These are phyloP conservation scores for Cadophora luteo-olivacea DNA, from an alignment of 2,329 filamentous ascomycete genomes.

Conservation along the genomic window DNA sequence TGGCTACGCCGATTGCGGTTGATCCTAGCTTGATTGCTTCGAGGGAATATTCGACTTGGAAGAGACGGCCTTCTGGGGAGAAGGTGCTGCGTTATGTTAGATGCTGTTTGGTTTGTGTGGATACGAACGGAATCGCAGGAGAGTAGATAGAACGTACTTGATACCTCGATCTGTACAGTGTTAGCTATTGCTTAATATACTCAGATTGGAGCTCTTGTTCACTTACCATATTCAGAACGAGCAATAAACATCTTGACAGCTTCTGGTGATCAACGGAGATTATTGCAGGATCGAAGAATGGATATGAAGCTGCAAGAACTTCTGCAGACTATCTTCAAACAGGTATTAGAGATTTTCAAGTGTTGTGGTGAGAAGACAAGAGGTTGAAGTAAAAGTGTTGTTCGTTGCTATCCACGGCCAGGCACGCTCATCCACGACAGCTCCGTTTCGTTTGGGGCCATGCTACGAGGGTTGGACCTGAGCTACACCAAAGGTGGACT, in stretches of 20 bases:
- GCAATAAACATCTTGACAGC: slow-evolving; percentile 90
- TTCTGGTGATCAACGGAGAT: slow-evolving; percentile 9
- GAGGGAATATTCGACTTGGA: slow-evolving; percentile 99
- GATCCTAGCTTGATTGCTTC: slow-evolving; percentile 99
- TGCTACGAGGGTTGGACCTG: not conserved
- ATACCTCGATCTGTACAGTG: slow-evolving; percentile 85
- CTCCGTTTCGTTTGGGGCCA: not conserved
- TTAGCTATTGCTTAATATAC: slow-evolving; percentile 42
- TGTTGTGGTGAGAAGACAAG: slow-evolving; percentile 11
- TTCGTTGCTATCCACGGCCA: slow-evolving; percentile 21
- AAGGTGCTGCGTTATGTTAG: slow-evolving; percentile 76
- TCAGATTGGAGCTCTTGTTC: slow-evolving; percentile 29
- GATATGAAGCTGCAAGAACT: slow-evolving; percentile 26
- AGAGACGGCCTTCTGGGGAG: slow-evolving; percentile 98
- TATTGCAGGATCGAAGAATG: slow-evolving; percentile 17
- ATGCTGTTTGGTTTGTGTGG: not conserved
- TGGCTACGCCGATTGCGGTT: slow-evolving; percentile 97
- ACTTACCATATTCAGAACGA: slow-evolving; percentile 98
- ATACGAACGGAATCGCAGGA: not conserved
- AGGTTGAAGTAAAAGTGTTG: slow-evolving; percentile 25
- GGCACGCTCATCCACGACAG: slow-evolving; percentile 22
- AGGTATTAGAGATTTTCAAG: slow-evolving; percentile 8
- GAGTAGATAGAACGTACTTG: slow-evolving; percentile 69
- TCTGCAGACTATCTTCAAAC: slow-evolving; percentile 10
- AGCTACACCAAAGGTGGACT: slow-evolving; percentile 9